Conservation (phyloP, 176 grass and related monocot species). For the Oryza australiensis region DNA sequence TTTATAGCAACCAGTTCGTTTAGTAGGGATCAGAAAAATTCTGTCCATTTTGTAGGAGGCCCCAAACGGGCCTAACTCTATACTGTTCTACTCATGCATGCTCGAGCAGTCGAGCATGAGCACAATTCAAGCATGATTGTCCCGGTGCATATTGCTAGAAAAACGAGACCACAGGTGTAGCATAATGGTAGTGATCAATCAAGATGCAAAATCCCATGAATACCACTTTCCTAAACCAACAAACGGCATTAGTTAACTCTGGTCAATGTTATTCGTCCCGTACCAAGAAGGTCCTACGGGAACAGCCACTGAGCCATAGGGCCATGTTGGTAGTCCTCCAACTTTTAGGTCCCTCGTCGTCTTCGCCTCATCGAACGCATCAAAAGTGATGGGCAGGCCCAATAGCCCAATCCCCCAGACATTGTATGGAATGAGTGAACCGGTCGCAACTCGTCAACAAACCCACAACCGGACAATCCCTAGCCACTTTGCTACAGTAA, state of each 20-base stretch:
- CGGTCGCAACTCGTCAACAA: not conserved
- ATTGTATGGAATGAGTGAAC: not conserved
- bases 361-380: constrained; percentile 34
- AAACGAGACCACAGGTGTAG: not conserved
- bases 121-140: not conserved
- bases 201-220: not conserved
- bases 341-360: constrained; percentile 29
- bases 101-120: too few relatives aligned
- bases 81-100: not conserved
- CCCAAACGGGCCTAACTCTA: not conserved
- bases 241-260: constrained; percentile 15
- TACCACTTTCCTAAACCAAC: not conserved
- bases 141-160: not conserved
- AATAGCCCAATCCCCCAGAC: not conserved
- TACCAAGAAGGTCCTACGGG: constrained; percentile 31
- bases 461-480: too few relatives aligned
- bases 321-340: not conserved
- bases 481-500: too few relatives aligned
- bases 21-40: not conserved
- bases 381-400: constrained; percentile 22
- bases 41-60: not conserved
- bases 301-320: not conserved
- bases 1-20: not conserved
- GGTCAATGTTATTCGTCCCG: constrained; percentile 40
- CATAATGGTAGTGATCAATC: not conserved